phyloP scores from a whole-genome alignment of 176 grass and related monocot genomes.

The Ensete ventricosum region DNA sequence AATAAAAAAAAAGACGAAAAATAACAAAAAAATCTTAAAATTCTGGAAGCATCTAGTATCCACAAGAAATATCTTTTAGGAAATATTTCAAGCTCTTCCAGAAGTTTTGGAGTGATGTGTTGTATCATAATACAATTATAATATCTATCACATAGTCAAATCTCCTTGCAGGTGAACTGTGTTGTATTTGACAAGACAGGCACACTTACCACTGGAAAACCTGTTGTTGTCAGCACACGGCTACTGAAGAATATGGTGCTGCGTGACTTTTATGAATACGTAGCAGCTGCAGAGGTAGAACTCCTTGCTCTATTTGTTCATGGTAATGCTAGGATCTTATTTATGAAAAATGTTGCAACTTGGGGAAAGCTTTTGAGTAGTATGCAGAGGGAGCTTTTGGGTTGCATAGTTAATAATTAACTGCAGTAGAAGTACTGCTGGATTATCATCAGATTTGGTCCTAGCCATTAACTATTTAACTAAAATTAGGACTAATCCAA shows the following conservation, averaged over 20 bases:
- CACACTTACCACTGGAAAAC: conserved; percentile 77
- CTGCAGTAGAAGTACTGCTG: no score
- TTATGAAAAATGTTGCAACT: no score
- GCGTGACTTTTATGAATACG: conserved; percentile 65
- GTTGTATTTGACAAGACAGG: conserved; percentile 93
- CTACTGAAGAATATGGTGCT: conserved; percentile 75
- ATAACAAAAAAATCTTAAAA: no score
- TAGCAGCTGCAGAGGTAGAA: conserved; percentile 63
- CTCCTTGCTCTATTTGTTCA: not conserved
- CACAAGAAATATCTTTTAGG: no score
- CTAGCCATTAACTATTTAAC: no score
- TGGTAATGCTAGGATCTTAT: not conserved
- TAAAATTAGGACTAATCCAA: not conserved
- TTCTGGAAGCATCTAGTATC: no score
- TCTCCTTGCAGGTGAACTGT: conserved; percentile 57
- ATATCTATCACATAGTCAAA: not conserved
- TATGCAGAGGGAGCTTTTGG: no score
- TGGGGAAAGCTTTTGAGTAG: no score
- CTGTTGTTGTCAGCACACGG: conserved; percentile 62
- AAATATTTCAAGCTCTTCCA: no score
- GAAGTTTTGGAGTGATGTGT: not conserved
- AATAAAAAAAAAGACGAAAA: no score
- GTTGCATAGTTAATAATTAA: no score
- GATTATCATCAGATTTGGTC: no score
- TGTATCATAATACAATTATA: not conserved